phyloP scores from a whole-genome alignment of 1,139 yeast species.

The Geotrichum histeridarum region DNA sequence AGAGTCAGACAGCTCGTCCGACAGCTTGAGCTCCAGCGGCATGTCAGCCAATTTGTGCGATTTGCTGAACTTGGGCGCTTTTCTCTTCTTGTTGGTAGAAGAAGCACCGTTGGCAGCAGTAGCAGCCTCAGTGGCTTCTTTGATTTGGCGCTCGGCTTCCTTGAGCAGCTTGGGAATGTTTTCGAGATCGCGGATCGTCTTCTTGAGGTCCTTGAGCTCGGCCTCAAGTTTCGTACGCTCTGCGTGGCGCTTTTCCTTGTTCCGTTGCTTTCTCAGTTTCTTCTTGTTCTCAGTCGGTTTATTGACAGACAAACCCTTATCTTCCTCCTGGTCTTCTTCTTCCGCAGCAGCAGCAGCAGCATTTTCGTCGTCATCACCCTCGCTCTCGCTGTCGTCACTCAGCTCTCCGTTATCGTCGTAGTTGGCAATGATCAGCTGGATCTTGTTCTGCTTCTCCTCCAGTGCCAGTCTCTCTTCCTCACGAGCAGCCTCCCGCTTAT shows the following conservation, averaged over 20 bases:
- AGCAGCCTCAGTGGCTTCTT: constrained; percentile 20
- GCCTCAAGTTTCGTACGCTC: constrained; percentile 52
- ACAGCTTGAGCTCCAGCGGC: constrained; percentile 77
- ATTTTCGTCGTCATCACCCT: constrained; percentile 31
- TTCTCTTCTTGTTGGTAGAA: constrained; percentile 26
- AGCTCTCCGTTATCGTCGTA: constrained; percentile 38
- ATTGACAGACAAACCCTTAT: constrained; percentile 58
- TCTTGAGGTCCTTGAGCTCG: constrained; percentile 57
- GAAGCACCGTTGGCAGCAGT: constrained; percentile 13
- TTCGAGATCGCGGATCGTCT: constrained; percentile 50
- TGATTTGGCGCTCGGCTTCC: constrained; percentile 32
- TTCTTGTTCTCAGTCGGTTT: constrained; percentile 63
- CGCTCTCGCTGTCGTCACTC: constrained; percentile 19
- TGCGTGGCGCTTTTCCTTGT: constrained; percentile 61
- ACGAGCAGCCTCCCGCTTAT: constrained; percentile 55
- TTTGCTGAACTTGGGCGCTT: constrained; percentile 32
- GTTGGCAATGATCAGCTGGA: constrained; percentile 59
- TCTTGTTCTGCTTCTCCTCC: constrained; percentile 59
- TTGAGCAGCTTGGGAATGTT: constrained; percentile 34
- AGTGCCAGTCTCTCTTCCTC: constrained; percentile 57
- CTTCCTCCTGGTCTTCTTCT: constrained; percentile 36
- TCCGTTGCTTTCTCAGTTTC: constrained; percentile 75
- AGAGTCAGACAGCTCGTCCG: constrained; percentile 83
- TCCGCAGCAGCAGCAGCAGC: constrained; percentile 31
- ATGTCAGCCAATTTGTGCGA: constrained; percentile 58